These are phyloP conservation scores for Nepenthes gracilis DNA, from an alignment of 148 eudicot genomes.

Conservation along the genomic window DNA sequence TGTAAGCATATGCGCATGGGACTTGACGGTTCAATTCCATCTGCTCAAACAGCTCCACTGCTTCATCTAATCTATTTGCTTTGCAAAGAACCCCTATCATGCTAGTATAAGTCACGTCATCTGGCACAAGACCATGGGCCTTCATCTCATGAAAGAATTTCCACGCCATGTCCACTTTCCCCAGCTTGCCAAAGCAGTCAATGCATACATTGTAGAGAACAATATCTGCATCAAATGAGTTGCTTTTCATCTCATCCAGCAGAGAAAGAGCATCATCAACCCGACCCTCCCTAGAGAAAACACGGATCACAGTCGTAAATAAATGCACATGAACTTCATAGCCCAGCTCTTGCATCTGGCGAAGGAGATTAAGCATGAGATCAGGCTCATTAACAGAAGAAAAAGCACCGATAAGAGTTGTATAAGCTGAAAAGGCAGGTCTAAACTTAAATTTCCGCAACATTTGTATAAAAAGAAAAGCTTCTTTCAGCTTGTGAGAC, in stretches of 20 bases:
- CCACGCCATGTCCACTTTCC: slow-evolving; percentile 98
- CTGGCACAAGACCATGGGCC: slow-evolving; percentile 63
- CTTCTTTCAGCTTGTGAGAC: slow-evolving; percentile 43
- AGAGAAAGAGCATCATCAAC: slow-evolving; percentile 81
- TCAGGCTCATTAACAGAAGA: slow-evolving; percentile 55
- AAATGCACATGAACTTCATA: slow-evolving; percentile 79
- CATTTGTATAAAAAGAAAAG: slow-evolving; percentile 46
- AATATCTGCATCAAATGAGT: slow-evolving; percentile 56
- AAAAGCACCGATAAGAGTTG: slow-evolving; percentile 74
- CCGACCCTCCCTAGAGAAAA: slow-evolving; percentile 68
- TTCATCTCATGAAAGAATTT: slow-evolving; percentile 92
- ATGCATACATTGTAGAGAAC: slow-evolving; percentile 93
- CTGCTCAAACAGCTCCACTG: slow-evolving; percentile 71
- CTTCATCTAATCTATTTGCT: slow-evolving; percentile 67
- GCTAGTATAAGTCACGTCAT: slow-evolving; percentile 89
- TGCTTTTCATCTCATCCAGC: slow-evolving; percentile 82
- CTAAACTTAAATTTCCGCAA: slow-evolving; percentile 83
- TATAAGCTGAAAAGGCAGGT: slow-evolving; percentile 91
- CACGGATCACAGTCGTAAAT: slow-evolving; percentile 77
- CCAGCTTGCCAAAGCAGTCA: slow-evolving; percentile 87
- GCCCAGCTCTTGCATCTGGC: slow-evolving; percentile 90
- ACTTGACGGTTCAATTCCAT: slow-evolving; percentile 67
- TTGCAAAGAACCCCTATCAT: slow-evolving; percentile 86
- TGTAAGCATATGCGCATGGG: slow-evolving; percentile 98
- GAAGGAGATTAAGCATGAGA: slow-evolving; percentile 62